Base-by-base conservation (phyloP, 495 filamentous ascomycete genomes). In the Neurospora sp. region DNA sequence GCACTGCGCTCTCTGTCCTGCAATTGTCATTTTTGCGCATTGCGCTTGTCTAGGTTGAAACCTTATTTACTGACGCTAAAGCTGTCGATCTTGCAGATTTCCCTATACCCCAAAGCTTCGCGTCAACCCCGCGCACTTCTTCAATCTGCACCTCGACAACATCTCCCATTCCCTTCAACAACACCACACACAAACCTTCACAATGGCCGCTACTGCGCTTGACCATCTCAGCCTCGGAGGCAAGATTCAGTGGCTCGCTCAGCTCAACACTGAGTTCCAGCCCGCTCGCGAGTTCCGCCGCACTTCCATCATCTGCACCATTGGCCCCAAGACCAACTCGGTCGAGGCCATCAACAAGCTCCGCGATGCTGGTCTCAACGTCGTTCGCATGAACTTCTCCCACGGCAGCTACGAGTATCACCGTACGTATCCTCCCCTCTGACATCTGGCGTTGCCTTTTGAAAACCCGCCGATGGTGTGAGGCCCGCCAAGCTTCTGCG, bases 301-400 rank as follows among this genome's bases (percentile, higher is more conserved):
- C 73, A 97, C 96, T 71, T 97, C 95, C 75, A 99, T 99, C 87
- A 97, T 99, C 83, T 92, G 96, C 84, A 99, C 96, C 80, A 99
- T 99, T 83, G 96, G 96, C 70, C 96, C 96, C 77, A 99, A 99
- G 92, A 98, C 96, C 71, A 99, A 99, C 87, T 97, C 94, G 62
- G 92, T 93, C 66, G 92, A 97, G 87, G 94, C 92, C 80, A 96
- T 99, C 85, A 97, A 98, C 83, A 86, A 90, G 81, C 91, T 99
- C 77, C 93, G 94, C 81, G 90, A 86, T 78, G 91, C 90, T 75
- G 96, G 96, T 82, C 90, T 98, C 75, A 98, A 98, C 83, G 94
- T 99, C 75, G 96, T 98, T 75, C 96, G 96, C 82, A 83, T 97
- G 94, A 99, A 99, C 90, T 99, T 98, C 83, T 98, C 95, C 76